Conservation (phyloP, 768 basidiomycete species). For the Mycena sanguinolenta region DNA sequence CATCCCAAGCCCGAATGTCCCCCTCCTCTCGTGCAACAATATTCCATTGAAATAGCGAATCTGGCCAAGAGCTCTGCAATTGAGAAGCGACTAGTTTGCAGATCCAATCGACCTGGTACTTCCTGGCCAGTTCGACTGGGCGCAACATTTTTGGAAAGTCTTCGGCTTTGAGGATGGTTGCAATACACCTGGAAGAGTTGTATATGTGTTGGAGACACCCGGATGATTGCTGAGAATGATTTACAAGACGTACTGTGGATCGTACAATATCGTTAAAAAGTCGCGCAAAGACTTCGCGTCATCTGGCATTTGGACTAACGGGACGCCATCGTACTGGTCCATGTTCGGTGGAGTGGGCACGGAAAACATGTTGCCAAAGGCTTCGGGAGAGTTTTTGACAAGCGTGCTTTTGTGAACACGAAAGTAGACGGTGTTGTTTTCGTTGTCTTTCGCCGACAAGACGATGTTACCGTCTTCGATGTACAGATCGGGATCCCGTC, state of each 20-base stretch:
- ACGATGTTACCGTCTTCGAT: neutral
- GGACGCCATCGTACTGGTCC: neutral
- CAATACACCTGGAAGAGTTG: no score
- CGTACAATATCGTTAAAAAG: neutral
- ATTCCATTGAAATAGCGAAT: neutral
- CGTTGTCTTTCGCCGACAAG: constrained; percentile 9
- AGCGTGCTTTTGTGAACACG: constrained; percentile 10
- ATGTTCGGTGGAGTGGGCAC: constrained; percentile 11
- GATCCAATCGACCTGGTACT: no score
- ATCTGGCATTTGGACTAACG: neutral
- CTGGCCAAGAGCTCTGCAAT: constrained; percentile 6
- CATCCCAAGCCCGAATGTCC: neutral
- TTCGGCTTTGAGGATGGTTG: no score
- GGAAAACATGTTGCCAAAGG: constrained; percentile 8
- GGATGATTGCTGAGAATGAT: no score
- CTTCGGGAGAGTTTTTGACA: constrained; percentile 1
- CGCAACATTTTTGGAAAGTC: no score
- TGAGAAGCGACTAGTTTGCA: constrained; percentile 16
- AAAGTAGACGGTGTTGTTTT: constrained; percentile 3
- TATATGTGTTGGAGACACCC: no score
- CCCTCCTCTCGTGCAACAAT: neutral
- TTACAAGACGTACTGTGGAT: neutral
- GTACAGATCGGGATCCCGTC: constrained; percentile 2
- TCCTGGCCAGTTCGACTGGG: no score
- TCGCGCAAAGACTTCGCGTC: neutral